Evolutionary conservation across 1,139 yeast genomes (phyloP), one percentile per base, ranked within the genome.

Genomic region (Candida sp.): DNA sequence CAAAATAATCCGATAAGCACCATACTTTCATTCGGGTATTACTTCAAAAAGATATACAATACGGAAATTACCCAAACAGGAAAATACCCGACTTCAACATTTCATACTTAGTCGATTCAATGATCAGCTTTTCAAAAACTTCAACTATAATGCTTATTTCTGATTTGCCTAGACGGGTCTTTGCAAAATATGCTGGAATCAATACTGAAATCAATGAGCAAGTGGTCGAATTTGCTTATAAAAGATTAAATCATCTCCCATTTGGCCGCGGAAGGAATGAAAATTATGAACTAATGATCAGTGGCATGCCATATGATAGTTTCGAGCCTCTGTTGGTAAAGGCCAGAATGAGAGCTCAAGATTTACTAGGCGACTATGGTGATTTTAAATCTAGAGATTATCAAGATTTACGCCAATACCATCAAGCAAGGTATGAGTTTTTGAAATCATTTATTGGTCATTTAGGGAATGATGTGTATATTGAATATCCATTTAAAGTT

Each of bases 401-500:
- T 47, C 59, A 53, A 46, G 54, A 52, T 40, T 33, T 55, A 5
- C 41, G 45, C 9, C 51, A 48, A 22, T 61, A 60, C 44, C 51
- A 45, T n/a, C 57, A 57, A 6, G 75, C 76, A 5, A 60, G 79
- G 38, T 42, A 47, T 33, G 61, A 58, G 11, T 60, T 63, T 49
- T 49, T 77, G 34, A 47, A 48, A 11, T 58, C 56, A 36, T 58
- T 77, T 22, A 70, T 78, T 47, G 82, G 82, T 8, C 29, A 9
- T 9, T 25, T 71, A 25, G 72, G 67, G 27, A 57, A 62, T 7
- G 61, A 61, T 33, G 53, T 57, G 8, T 70, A 61, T 49, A 52
- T 77, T 43, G 83, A 78, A 55, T 70, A 76, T 0, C 84, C 84
- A 2, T 73, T 79, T 49, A 64, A 52, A 44, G 75, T 77, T 32